Evolutionary conservation across 2,329 filamentous ascomycete species (phyloP), one percentile per base, ranked within the genome.

Genomic region (Fusarium devonianum): DNA sequence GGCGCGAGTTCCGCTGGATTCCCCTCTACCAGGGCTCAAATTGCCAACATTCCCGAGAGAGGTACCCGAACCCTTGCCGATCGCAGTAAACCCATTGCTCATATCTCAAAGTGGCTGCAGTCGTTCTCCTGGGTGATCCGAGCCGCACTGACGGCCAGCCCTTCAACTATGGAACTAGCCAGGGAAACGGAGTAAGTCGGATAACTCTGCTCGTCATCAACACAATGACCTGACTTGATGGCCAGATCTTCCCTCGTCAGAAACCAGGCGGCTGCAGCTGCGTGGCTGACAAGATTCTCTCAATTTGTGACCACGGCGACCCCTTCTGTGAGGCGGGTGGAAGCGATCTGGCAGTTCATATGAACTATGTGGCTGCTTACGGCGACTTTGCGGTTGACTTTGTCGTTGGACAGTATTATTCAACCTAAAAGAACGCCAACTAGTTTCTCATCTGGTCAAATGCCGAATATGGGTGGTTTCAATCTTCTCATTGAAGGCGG

Each of bases 341-440:
- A 1, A 34, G 49, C 7, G 32, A 58, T 4, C 29, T 62, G 2
- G 10, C 16, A 0, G 59, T 60, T 1, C 59, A 62, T 25, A 18
- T 62, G 25, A 36, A 38, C 32, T 62, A 62, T 11, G 52, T 60
- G 9, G 23, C 38, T 11, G 25, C 38, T 14, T 62, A 47, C 23
- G 56, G 45, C 33, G 56, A 68, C 5, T 70, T 68, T 46, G 64
- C 62, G 7, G 63, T 65, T 37, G 66, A 63, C 19, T 67, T 66
- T 42, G 66, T 63, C 7, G 69, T 69, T 60, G 56, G 57, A 1
- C 63, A 43, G 37, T 46, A 23, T 4, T 13, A 42, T 16, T 26
- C 44, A 8, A 9, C 29, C 9, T 29, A 40, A 22, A n/a, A n/a
- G n/a, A n/a, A n/a, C n/a, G n/a, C n/a, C n/a, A n/a, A n/a, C n/a